Conservation (phyloP, 176 grass and related monocot species). For the Pharus latifolius region DNA sequence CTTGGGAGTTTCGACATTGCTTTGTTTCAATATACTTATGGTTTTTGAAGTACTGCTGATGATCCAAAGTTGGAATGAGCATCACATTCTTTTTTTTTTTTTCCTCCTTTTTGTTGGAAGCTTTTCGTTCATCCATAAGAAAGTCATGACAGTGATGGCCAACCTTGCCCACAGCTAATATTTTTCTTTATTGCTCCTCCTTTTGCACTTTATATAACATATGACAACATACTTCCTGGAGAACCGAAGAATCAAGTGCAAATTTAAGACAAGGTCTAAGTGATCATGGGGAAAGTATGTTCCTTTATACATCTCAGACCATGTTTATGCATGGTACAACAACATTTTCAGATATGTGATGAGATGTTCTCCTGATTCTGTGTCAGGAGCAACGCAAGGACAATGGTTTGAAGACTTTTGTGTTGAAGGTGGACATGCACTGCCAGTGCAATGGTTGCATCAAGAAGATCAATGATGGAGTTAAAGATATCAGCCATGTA, state of each 20-base stretch:
- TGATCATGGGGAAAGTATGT: slow-evolving; percentile 19
- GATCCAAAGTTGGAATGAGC: background rate
- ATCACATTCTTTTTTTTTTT: no score
- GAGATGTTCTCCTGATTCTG: background rate
- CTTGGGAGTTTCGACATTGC: no score
- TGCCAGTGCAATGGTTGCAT: slow-evolving; percentile 28
- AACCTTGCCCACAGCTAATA: slow-evolving; percentile 8
- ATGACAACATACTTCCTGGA: background rate
- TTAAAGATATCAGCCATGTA: slow-evolving; percentile 16
- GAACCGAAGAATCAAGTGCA: background rate
- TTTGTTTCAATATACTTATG: background rate
- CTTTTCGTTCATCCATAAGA: background rate
- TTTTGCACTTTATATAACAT: slow-evolving; percentile 18
- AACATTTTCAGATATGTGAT: background rate
- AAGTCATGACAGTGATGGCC: slow-evolving; percentile 18
- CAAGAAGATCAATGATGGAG: slow-evolving; percentile 30
- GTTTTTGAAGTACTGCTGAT: background rate
- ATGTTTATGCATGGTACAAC: background rate
- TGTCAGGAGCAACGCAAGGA: background rate
- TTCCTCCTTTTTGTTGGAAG: background rate
- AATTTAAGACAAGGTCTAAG: background rate
- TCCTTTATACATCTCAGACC: background rate
- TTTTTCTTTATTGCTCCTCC: background rate
- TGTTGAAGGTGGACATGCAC: slow-evolving; percentile 26
- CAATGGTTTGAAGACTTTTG: background rate